These are phyloP conservation scores for Elaeagnus macrophylla DNA, from an alignment of 306 rosid genomes.

Conservation along the genomic window DNA sequence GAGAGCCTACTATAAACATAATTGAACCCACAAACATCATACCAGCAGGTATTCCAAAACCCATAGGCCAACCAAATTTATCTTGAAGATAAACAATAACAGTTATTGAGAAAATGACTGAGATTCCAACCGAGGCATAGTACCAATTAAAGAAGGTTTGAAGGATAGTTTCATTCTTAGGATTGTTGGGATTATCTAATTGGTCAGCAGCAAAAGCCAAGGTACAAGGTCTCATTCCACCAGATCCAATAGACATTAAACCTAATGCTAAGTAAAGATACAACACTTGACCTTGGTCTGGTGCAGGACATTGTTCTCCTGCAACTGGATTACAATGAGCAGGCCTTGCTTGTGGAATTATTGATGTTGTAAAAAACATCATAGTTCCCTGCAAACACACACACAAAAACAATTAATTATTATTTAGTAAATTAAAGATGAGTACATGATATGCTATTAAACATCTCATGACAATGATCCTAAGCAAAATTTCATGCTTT, in stretches of 20 bases:
- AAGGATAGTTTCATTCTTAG: neutral
- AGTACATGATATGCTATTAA: neutral
- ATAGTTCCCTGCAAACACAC: slow-evolving; percentile 20
- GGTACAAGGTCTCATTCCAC: slow-evolving; percentile 15
- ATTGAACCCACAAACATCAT: slow-evolving; percentile 15
- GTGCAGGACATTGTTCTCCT: slow-evolving; percentile 1
- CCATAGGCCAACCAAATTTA: slow-evolving; percentile 22
- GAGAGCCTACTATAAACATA: slow-evolving; percentile 19
- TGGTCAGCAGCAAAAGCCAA: slow-evolving; percentile 26
- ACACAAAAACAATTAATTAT: neutral
- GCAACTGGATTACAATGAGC: neutral
- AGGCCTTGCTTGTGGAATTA: slow-evolving; percentile 17
- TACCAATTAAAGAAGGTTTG: slow-evolving; percentile 11
- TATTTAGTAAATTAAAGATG: no score
- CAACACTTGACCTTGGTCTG: slow-evolving; percentile 5
- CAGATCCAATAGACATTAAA: slow-evolving; percentile 23
- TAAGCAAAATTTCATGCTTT: neutral
- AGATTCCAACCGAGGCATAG: neutral
- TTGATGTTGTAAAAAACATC: slow-evolving; percentile 21
- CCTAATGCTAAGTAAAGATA: slow-evolving; percentile 13
- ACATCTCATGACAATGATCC: neutral
- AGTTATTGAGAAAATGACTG: slow-evolving; percentile 5
- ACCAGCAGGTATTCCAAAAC: slow-evolving; percentile 23
- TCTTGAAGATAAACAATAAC: slow-evolving; percentile 22
- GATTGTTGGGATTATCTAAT: slow-evolving; percentile 1